Conservation (phyloP, 164 flowering plant genomes). For the Umbilicus rupestris region DNA sequence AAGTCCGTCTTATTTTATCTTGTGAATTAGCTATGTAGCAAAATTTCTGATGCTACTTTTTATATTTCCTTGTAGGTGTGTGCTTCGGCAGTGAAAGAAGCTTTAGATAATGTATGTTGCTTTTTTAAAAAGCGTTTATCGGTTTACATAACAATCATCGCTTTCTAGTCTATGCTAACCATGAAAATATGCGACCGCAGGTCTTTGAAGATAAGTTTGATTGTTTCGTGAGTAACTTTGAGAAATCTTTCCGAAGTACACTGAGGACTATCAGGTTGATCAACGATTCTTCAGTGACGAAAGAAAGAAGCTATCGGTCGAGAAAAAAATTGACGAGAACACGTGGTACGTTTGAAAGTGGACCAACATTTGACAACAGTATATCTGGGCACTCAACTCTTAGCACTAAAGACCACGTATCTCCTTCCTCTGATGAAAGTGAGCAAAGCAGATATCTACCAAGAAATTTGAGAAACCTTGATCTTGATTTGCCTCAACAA, state of each 20-base stretch:
- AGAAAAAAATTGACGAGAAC: not conserved
- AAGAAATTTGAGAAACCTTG: constrained; percentile 17
- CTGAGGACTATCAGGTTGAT: constrained; percentile 61
- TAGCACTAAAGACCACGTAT: not conserved
- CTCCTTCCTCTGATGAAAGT: not conserved
- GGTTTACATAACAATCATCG: constrained; percentile 11
- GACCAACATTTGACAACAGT: constrained; percentile 10
- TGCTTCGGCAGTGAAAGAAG: constrained; percentile 64
- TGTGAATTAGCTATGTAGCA: not conserved
- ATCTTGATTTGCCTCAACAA: constrained; percentile 27
- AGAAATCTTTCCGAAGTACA: constrained; percentile 71
- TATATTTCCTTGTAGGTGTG: constrained; percentile 57
- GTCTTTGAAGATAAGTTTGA: constrained; percentile 70
- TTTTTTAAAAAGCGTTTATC: not conserved
- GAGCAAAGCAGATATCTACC: constrained; percentile 11
- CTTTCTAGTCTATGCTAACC: constrained; percentile 9
- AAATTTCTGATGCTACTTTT: not conserved
- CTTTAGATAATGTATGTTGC: constrained; percentile 73
- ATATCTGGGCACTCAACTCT: constrained; percentile 6
- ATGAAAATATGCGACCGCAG: constrained; percentile 28
- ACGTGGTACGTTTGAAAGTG: constrained; percentile 3
- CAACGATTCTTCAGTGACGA: constrained; percentile 24
- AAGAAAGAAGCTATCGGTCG: constrained; percentile 5
- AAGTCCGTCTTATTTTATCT: not conserved
- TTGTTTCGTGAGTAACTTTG: constrained; percentile 57